Conservation (phyloP, 441 rosid species). For the Raphanus hybrid region DNA sequence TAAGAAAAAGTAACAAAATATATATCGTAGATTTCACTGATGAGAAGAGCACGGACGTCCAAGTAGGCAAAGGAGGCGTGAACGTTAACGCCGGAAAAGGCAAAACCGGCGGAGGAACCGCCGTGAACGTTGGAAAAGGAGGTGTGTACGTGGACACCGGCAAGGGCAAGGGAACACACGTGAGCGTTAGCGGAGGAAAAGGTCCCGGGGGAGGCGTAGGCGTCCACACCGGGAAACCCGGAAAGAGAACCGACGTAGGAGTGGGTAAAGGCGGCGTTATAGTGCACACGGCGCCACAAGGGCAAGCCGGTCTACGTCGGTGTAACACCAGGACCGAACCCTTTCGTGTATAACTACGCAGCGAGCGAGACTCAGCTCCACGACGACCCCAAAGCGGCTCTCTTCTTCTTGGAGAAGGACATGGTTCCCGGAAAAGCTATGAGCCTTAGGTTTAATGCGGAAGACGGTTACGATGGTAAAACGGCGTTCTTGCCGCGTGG, state of each 20-base stretch:
- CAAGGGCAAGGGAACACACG: neutral
- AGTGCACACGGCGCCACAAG: slow-evolving; percentile 56
- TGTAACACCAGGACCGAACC: slow-evolving; percentile 48
- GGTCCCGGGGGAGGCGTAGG: neutral
- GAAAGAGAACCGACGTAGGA: neutral
- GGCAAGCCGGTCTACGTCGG: slow-evolving; percentile 64
- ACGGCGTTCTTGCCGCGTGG: slow-evolving; percentile 63
- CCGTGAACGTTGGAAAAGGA: slow-evolving; percentile 58
- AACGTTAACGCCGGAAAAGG: slow-evolving; percentile 41
- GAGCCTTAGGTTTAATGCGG: slow-evolving; percentile 56
- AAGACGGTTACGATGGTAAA: slow-evolving; percentile 42
- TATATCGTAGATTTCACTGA: slow-evolving; percentile 31
- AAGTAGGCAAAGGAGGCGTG: slow-evolving; percentile 49
- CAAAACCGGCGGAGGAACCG: slow-evolving; percentile 57
- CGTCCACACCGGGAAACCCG: neutral
- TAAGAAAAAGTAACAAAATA: neutral
- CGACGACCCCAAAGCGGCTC: slow-evolving; percentile 56
- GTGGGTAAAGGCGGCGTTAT: slow-evolving; percentile 61
- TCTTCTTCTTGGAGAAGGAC: slow-evolving; percentile 81
- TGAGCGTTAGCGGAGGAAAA: neutral
- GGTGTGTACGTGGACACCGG: slow-evolving; percentile 31
- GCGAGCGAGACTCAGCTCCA: slow-evolving; percentile 63
- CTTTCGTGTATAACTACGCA: slow-evolving; percentile 53
- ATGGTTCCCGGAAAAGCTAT: slow-evolving; percentile 52
- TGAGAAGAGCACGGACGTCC: slow-evolving; percentile 62